phyloP scores from a whole-genome alignment of 2,329 filamentous ascomycete species.

The Arachnopeziza araneosa region DNA sequence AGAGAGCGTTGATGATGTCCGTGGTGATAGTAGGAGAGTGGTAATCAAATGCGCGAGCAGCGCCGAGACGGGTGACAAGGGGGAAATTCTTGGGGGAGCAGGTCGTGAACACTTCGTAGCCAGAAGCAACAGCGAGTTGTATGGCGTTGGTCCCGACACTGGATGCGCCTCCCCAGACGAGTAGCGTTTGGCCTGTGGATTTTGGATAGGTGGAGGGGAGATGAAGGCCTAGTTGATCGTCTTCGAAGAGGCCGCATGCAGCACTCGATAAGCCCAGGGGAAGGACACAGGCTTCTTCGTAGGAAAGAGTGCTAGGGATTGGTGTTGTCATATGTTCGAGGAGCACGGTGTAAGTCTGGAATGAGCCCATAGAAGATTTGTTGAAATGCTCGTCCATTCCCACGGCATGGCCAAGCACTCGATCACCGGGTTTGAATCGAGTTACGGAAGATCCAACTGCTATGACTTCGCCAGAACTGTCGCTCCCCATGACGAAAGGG shows the following conservation, averaged over 20 bases:
- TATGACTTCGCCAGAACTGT: slow-evolving; percentile 49
- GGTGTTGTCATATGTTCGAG: slow-evolving; percentile 12
- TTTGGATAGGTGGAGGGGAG: slow-evolving; percentile 20
- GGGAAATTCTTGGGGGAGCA: slow-evolving; percentile 32
- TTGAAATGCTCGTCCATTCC: background rate
- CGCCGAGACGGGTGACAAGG: slow-evolving; percentile 35
- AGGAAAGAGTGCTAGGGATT: slow-evolving; percentile 27
- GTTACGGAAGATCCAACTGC: slow-evolving; percentile 38
- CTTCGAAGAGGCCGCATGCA: slow-evolving; percentile 28
- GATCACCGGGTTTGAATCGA: slow-evolving; percentile 47
- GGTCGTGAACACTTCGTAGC: slow-evolving; percentile 37
- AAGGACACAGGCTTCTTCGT: slow-evolving; percentile 28
- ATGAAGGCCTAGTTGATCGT: slow-evolving; percentile 18
- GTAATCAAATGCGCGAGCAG: slow-evolving; percentile 39
- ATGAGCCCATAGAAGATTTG: slow-evolving; percentile 18
- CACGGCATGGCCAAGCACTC: slow-evolving; percentile 36
- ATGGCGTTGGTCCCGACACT: slow-evolving; percentile 32
- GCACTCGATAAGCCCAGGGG: slow-evolving; percentile 30
- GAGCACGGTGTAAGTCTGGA: slow-evolving; percentile 29
- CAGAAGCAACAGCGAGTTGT: slow-evolving; percentile 37
- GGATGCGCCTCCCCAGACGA: slow-evolving; percentile 30
- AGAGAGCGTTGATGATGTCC: background rate
- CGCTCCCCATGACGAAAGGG: slow-evolving; percentile 42
- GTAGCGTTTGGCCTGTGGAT: slow-evolving; percentile 31
- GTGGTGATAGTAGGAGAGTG: slow-evolving; percentile 3